These are phyloP conservation scores for Lantana camara DNA, from an alignment of 257 asterid species.

Conservation along the genomic window DNA sequence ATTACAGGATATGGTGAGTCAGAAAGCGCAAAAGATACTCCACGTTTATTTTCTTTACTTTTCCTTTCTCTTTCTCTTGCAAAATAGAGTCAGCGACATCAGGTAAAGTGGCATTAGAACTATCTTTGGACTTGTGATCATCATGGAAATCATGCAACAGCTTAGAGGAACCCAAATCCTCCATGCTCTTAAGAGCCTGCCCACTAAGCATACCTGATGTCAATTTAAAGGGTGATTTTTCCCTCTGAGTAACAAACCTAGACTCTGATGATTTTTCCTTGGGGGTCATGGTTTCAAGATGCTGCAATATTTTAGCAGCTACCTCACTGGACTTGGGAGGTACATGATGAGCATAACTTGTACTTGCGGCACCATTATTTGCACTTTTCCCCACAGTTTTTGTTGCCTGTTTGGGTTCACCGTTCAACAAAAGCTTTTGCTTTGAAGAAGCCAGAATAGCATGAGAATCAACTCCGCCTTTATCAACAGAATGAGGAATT, in stretches of 20 bases:
- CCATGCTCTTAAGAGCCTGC: conserved; percentile 70
- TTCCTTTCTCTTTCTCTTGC: conserved; percentile 29
- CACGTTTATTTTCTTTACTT: conserved; percentile 32
- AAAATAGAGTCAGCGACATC: conserved; percentile 29
- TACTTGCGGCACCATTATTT: conserved; percentile 36
- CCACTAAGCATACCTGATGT: conserved; percentile 61
- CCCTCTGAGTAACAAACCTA: conserved; percentile 37
- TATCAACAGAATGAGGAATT: conserved; percentile 30
- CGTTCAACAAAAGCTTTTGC: conserved; percentile 35
- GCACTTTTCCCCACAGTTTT: conserved; percentile 31
- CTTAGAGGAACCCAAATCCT: conserved; percentile 51
- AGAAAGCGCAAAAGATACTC: conserved; percentile 24
- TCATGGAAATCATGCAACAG: conserved; percentile 40
- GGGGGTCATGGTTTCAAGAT: conserved; percentile 51
- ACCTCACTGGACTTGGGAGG: conserved; percentile 54
- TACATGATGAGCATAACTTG: conserved; percentile 45
- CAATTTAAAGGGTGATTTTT: conserved; percentile 48
- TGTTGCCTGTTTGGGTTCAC: conserved; percentile 24
- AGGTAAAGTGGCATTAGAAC: conserved; percentile 30
- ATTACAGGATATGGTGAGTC: conserved; percentile 18
- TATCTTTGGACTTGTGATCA: conserved; percentile 40
- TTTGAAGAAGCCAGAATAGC: conserved; percentile 25
- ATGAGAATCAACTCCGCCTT: conserved; percentile 41
- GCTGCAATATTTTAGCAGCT: conserved; percentile 58
- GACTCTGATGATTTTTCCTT: conserved; percentile 53